A percentile compares a stretch with the other conserved stretches of the same genome.
Evolutionary conservation across 208 protist genomes (phyloP).

Genomic region (Trypanosoma rangeli): DNA sequence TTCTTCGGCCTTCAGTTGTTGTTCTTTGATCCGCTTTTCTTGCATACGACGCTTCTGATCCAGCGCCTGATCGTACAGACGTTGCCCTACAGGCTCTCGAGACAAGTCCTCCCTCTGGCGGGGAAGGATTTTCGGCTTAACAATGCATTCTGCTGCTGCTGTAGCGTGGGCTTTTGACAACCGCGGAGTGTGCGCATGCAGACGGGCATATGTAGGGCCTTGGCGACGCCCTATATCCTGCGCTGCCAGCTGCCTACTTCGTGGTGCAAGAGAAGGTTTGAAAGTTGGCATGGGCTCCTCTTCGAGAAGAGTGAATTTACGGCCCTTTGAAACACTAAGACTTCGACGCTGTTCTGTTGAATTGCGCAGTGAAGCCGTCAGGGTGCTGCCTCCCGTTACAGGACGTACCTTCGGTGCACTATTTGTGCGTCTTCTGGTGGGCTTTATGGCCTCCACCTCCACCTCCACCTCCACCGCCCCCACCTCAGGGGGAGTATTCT

Average conservation of each 20-base stretch:
- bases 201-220: conserved; percentile 14
- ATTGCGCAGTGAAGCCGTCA: background rate
- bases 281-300: conserved; percentile 10
- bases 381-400: background rate
- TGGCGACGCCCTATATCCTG: background rate
- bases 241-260: conserved; percentile 9
- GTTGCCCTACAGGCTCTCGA: conserved; percentile 10
- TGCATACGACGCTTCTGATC: conserved; percentile 7
- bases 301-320: background rate
- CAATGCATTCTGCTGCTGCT: background rate
- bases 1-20: conserved; percentile 9
- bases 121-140: conserved; percentile 8
- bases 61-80: conserved; percentile 18
- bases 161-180: background rate
- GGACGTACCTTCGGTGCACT: background rate
- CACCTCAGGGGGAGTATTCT: background rate
- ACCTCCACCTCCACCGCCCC: background rate
- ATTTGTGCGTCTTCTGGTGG: background rate
- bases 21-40: conserved; percentile 6
- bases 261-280: conserved; percentile 17
- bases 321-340: background rate
- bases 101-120: background rate
- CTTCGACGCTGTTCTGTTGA: background rate
- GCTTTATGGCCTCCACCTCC: too few relatives aligned
- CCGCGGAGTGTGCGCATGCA: conserved; percentile 10